Conservation (phyloP, 192 early-diverging fungal genomes). For the Gigaspora rosea region DNA sequence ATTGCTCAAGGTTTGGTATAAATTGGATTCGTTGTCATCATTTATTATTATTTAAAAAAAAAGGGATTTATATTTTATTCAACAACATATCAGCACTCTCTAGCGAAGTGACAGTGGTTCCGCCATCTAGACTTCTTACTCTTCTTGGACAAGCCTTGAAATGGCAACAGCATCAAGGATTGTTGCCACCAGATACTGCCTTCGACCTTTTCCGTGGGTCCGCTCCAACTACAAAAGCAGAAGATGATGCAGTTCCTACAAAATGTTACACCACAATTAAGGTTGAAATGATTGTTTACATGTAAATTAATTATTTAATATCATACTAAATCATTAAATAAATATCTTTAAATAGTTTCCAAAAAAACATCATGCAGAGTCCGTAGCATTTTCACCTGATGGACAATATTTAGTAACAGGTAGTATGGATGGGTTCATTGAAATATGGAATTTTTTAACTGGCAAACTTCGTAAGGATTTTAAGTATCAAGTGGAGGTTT, state of each 20-base stretch:
- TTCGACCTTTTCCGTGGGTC: slow-evolving; percentile 84
- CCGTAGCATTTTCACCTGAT: slow-evolving; percentile 78
- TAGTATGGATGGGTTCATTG: slow-evolving; percentile 92
- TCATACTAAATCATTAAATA: neutral
- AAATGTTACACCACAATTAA: slow-evolving; percentile 81
- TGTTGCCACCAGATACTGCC: slow-evolving; percentile 65
- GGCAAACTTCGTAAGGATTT: slow-evolving; percentile 89
- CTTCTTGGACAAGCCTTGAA: slow-evolving; percentile 86
- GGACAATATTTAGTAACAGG: slow-evolving; percentile 87
- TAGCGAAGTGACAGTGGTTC: slow-evolving; percentile 69
- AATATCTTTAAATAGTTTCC: slow-evolving; percentile 64
- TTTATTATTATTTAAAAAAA: too few species aligned
- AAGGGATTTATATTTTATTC: neutral
- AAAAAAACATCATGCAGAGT: slow-evolving; percentile 80
- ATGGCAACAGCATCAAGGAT: slow-evolving; percentile 84
- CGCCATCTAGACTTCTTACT: slow-evolving; percentile 78
- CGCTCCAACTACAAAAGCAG: slow-evolving; percentile 57
- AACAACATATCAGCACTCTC: slow-evolving; percentile 41
- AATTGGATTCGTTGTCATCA: too few species aligned
- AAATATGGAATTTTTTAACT: slow-evolving; percentile 92
- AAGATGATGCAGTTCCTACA: slow-evolving; percentile 74
- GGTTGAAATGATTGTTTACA: slow-evolving; percentile 40
- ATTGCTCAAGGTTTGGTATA: slow-evolving; percentile 66
- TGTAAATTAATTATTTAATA: neutral
- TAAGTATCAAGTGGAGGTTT: slow-evolving; percentile 85